These are phyloP conservation scores for Trichoderma sp. DNA, from an alignment of 2,329 filamentous ascomycete species.

Conservation along the genomic window DNA sequence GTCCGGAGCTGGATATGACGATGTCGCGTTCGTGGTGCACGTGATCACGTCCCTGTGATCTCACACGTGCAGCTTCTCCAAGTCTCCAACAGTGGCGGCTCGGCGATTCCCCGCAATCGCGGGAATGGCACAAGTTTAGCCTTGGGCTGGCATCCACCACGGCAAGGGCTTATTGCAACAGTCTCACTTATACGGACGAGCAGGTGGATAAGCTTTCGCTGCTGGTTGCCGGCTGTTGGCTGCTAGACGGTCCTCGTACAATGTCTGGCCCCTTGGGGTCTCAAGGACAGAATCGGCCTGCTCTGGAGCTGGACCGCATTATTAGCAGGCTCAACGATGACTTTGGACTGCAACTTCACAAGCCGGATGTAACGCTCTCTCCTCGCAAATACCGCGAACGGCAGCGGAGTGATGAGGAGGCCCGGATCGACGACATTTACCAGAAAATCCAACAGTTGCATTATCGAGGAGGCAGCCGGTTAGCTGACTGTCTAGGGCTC, in stretches of 20 bases:
- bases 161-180: not conserved
- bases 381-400: slow-evolving; percentile 27
- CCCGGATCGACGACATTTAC: slow-evolving; percentile 28
- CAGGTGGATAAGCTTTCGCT: not conserved
- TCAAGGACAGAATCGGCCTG: not conserved
- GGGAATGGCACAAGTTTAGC: slow-evolving; percentile 4
- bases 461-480: slow-evolving; percentile 22
- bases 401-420: slow-evolving; percentile 27
- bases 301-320: slow-evolving; percentile 24
- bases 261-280: slow-evolving; percentile 1
- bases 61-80: not conserved
- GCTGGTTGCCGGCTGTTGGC: not conserved
- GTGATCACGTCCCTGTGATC: not conserved
- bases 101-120: slow-evolving; percentile 13
- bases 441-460: slow-evolving; percentile 24
- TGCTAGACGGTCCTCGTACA: not conserved
- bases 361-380: slow-evolving; percentile 27
- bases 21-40: not conserved
- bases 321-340: slow-evolving; percentile 30
- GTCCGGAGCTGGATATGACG: not conserved
- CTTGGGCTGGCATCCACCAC: not conserved
- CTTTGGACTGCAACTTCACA: slow-evolving; percentile 28
- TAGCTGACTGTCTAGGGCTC: slow-evolving; percentile 26
- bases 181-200: not conserved
- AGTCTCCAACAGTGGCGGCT: not conserved